These are phyloP conservation scores for Aspergillus quadrilineatus DNA, from an alignment of 2,329 filamentous ascomycete species.

Conservation along the genomic window DNA sequence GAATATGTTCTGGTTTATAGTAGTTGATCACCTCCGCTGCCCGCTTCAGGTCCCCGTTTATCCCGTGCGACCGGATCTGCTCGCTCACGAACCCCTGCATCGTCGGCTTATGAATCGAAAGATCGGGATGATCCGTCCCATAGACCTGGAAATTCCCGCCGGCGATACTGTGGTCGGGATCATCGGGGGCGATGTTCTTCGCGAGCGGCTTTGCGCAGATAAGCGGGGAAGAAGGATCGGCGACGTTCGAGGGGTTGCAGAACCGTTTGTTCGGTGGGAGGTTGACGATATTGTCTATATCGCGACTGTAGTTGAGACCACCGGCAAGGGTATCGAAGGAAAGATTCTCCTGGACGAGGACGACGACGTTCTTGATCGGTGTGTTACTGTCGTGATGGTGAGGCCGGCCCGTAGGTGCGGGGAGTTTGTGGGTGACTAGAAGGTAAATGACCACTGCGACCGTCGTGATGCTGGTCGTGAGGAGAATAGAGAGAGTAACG, in stretches of 20 bases:
- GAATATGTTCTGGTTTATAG: conserved; percentile 44
- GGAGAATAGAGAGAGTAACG: not conserved
- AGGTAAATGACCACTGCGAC: not conserved
- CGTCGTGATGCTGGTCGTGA: not conserved
- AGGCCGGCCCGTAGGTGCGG: not conserved
- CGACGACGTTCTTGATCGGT: conserved; percentile 51
- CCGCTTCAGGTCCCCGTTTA: conserved; percentile 34
- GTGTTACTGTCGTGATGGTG: not conserved
- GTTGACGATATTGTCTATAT: conserved; percentile 37
- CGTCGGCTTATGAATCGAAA: conserved; percentile 23
- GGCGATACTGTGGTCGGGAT: conserved; percentile 46
- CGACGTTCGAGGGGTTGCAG: conserved; percentile 43
- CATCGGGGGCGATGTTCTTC: conserved; percentile 42
- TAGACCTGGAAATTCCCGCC: conserved; percentile 47
- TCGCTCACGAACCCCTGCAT: conserved; percentile 47
- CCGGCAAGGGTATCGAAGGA: conserved; percentile 45
- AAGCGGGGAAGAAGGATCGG: conserved; percentile 24
- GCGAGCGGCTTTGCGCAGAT: conserved; percentile 41
- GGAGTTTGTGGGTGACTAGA: not conserved
- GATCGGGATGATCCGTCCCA: conserved; percentile 37
- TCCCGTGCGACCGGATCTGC: conserved; percentile 38
- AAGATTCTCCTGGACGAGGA: conserved; percentile 47
- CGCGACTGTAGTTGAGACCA: conserved; percentile 38
- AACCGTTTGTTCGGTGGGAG: conserved; percentile 20
- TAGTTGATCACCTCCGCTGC: conserved; percentile 48